Percentiles rank a stretch among this genome's conserved stretches.
These are phyloP conservation scores for Vanrija sp. DNA, from an alignment of 1,284 basidiomycete species.

Conservation along the genomic window DNA sequence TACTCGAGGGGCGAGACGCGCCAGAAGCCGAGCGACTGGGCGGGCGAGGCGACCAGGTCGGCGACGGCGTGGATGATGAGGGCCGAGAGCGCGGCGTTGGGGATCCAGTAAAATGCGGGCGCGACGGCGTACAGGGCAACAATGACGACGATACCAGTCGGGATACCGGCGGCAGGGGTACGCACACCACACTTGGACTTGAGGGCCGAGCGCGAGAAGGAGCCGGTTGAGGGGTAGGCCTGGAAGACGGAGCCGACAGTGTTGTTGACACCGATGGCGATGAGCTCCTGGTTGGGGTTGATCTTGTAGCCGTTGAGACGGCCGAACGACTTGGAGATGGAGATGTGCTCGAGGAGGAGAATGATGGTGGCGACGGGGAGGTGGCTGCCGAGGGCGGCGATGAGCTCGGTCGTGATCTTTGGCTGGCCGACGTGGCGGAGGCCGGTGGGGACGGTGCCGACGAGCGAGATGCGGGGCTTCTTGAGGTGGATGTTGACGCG, in stretches of 20 bases:
- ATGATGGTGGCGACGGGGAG: conserved; percentile 93
- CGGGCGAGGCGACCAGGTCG: conserved; percentile 82
- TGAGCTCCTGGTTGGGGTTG: conserved; percentile 93
- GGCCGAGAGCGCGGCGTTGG: conserved; percentile 67
- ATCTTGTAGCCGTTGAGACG: conserved; percentile 96
- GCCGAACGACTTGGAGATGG: conserved; percentile 93
- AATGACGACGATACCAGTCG: conserved; percentile 83
- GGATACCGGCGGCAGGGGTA: conserved; percentile 84
- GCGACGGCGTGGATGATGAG: conserved; percentile 95
- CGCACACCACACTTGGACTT: conserved; percentile 95
- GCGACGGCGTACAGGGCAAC: conserved; percentile 92
- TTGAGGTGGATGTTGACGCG: conserved; percentile 69
- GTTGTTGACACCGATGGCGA: conserved; percentile 86
- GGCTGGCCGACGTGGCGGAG: conserved; percentile 74
- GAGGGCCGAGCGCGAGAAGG: conserved; percentile 93
- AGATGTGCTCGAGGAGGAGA: conserved; percentile 91
- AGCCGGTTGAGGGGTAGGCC: conserved; percentile 95
- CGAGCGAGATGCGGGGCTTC: conserved; percentile 72
- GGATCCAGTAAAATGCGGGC: conserved; percentile 68
- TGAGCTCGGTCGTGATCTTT: conserved; percentile 60
- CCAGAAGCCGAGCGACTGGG: conserved; percentile 89
- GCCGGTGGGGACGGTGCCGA: conserved; percentile 76
- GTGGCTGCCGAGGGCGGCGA: conserved; percentile 68
- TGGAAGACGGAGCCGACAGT: conserved; percentile 73
- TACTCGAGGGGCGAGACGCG: conserved; percentile 89